Evolutionary conservation across 768 basidiomycete species (phyloP).

Genomic region (Rhizopogon salebrosus): DNA sequence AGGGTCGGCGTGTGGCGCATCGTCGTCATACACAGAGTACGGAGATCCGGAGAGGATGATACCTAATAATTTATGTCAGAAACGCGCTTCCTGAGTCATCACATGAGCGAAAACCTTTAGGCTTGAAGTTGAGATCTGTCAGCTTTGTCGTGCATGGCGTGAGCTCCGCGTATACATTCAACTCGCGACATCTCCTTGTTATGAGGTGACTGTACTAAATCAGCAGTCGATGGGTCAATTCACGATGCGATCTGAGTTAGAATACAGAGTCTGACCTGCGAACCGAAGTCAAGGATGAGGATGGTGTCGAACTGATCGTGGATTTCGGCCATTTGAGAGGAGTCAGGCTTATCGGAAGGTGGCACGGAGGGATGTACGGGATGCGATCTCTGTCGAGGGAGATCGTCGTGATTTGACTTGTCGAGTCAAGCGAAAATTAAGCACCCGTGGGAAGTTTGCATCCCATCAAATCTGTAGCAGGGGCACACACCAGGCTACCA

Average conservation of each 20-base stretch:
- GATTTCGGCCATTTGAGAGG: slow-evolving; percentile 87
- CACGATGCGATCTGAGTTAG: neutral
- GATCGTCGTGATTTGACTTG: neutral
- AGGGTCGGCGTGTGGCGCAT: slow-evolving; percentile 91
- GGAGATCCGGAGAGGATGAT: slow-evolving; percentile 97
- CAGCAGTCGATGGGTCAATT: neutral
- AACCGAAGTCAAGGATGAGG: slow-evolving; percentile 95
- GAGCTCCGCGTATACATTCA: slow-evolving; percentile 95
- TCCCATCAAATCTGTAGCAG: neutral
- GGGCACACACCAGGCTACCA: too few species aligned
- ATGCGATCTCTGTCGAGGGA: neutral
- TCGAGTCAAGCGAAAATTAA: neutral
- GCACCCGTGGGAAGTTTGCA: neutral
- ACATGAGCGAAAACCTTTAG: slow-evolving; percentile 65
- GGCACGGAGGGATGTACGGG: neutral
- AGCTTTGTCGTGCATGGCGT: slow-evolving; percentile 94
- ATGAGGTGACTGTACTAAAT: slow-evolving; percentile 93
- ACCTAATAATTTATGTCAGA: slow-evolving; percentile 37
- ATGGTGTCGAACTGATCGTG: slow-evolving; percentile 95
- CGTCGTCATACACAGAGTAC: slow-evolving; percentile 93
- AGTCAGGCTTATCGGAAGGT: too few species aligned
- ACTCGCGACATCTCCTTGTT: slow-evolving; percentile 94
- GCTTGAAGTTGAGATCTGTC: slow-evolving; percentile 84
- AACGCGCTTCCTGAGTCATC: neutral
- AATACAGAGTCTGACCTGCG: slow-evolving; percentile 56